Evolutionary conservation across 176 grass and related monocot genomes (phyloP).

Genomic region (Phoenix roebelenii): DNA sequence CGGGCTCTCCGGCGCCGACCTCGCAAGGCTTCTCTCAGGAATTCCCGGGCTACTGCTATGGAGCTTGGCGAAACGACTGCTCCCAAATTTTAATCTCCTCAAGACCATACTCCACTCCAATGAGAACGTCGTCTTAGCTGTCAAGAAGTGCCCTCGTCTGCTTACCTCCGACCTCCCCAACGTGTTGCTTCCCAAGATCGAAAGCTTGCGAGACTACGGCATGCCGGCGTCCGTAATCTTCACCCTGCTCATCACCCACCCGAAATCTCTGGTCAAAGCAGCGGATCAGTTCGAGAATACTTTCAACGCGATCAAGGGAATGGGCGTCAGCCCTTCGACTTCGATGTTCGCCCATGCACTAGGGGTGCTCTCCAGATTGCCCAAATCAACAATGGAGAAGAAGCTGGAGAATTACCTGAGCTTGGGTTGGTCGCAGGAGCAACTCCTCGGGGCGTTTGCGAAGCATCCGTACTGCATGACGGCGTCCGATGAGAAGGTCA

Average conservation of each 20-base stretch:
- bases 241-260: constrained; percentile 19
- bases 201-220: constrained; percentile 23
- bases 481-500: constrained; percentile 39
- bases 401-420: constrained; percentile 37
- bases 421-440: constrained; percentile 47
- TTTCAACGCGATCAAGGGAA: constrained; percentile 18
- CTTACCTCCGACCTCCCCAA: constrained; percentile 17
- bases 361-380: constrained; percentile 7
- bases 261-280: constrained; percentile 11
- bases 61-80: constrained; percentile 20
- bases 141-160: constrained; percentile 18
- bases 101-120: constrained; percentile 19
- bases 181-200: constrained; percentile 31
- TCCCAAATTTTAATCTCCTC: constrained; percentile 37
- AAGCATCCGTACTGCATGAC: constrained; percentile 42
- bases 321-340: constrained; percentile 24
- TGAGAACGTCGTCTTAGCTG: constrained; percentile 9
- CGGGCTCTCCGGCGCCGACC: constrained; percentile 9
- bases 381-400: constrained; percentile 15
- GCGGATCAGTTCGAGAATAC: constrained; percentile 8
- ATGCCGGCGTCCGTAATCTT: constrained; percentile 18
- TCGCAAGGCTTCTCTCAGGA: constrained; percentile 8
- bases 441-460: constrained; percentile 31
- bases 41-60: constrained; percentile 12
- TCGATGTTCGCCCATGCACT: constrained; percentile 34